These are phyloP conservation scores for Ettlia oleoabundans DNA, from an alignment of 139 green algal species.

Conservation along the genomic window DNA sequence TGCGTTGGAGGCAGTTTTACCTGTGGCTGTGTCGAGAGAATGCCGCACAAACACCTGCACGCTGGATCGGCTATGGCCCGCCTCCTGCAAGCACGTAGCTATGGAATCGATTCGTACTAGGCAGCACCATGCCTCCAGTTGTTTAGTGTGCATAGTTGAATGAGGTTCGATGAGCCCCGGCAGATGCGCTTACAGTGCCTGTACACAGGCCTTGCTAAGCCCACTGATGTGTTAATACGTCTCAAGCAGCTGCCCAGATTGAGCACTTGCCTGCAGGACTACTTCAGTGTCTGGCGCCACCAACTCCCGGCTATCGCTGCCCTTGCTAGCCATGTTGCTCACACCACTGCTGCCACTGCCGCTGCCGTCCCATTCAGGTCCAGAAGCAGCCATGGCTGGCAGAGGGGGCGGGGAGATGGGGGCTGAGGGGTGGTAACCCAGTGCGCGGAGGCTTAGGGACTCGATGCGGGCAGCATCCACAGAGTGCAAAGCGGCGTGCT, in stretches of 20 bases:
- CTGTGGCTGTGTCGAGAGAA: conserved; percentile 25
- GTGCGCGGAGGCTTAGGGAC: conserved; percentile 34
- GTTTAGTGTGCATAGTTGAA: too few relatives aligned
- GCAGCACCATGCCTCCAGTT: too few relatives aligned
- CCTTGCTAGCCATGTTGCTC: neutral
- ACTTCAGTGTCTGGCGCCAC: conserved; percentile 5
- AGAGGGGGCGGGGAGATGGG: conserved; percentile 26
- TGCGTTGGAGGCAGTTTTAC: neutral
- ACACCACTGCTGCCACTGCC: neutral
- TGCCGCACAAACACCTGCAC: conserved; percentile 35
- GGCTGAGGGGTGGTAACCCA: conserved; percentile 46
- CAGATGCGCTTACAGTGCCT: too few relatives aligned
- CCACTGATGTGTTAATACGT: too few relatives aligned
- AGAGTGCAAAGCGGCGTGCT: conserved; percentile 33
- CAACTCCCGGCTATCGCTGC: neutral
- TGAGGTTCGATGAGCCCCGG: too few relatives aligned
- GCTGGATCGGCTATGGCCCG: conserved; percentile 12
- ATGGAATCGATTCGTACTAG: too few relatives aligned
- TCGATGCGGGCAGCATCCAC: conserved; percentile 29
- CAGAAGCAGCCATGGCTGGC: neutral
- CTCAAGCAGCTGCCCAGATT: too few relatives aligned
- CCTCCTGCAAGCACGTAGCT: conserved; percentile 4
- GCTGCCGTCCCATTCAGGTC: neutral
- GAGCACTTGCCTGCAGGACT: too few relatives aligned
- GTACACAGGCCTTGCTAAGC: too few relatives aligned